Evolutionary conservation across 345 rosid species (phyloP), one percentile per base, ranked within the genome.

Genomic region (Salix brachista): DNA sequence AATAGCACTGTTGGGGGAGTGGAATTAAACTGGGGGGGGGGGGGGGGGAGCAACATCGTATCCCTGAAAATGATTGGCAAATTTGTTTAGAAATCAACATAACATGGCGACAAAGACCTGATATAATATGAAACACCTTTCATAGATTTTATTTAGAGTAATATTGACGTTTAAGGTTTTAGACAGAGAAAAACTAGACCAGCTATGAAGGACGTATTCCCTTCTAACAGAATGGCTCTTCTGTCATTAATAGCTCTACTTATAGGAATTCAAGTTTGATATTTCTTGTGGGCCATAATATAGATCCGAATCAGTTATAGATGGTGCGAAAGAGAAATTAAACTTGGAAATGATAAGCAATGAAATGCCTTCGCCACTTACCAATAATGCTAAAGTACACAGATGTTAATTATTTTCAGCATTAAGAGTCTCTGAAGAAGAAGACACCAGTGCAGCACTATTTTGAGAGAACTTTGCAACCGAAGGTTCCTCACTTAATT

Each of bases 401-500:
- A 42, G 77, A 48, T 68, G 42, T 81, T 14, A 79, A 65, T 76
- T 72, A 34, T 23, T 78, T 48, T 48, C 69, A 56, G 39, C 37
- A 17, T 72, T 76, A 80, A 64, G 67, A 50, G 34, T 23, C 60
- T 71, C 65, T n/a, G 23, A n/a, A 19, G 74, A 71, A 73, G 80
- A 75, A 67, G 72, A 48, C 60, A 28, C 39, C 73, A 41, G 1
- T 41, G 76, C 80, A 60, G 76, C 64, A 78, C 37, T 56, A 76
- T 72, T 68, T 80, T 68, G 82, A 76, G 83, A 75, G 65, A 65
- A 71, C 62, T 79, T 76, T 34, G 69, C 65, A 58, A n/a, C 37
- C 12, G 41, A 41, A 73, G 82, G 48, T 44, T 80, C 82, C 72
- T 86, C 84, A 72, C 36, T 66, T 72, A 23, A 56, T 71, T 68